Base-by-base conservation (phyloP, 768 basidiomycete species). In the Boletus huronensis region DNA sequence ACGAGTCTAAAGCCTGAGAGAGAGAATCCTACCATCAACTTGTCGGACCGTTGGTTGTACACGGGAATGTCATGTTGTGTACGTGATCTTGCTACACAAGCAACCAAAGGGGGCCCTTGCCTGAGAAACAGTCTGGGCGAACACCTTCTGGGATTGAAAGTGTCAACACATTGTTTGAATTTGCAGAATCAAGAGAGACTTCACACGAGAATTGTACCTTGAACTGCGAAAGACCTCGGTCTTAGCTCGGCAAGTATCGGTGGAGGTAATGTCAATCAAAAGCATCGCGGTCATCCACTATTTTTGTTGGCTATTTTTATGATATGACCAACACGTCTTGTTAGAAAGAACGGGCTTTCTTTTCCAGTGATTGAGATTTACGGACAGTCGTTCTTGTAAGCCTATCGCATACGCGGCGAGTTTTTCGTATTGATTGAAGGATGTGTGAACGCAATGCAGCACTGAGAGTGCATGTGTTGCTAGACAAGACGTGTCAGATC, bases 1-100 rank as follows among this genome's bases (percentile, higher is more conserved):
- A 59, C 48, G 52, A 64, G 55, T 53, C 52, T 55, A 60, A 55
- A 59, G 62, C 66, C 58, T 70, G 70, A 62, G 70, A 63, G 58
- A 53, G 42, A 58, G 50, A 52, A 55, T 44, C 25, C 34, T 42
- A 41, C 36, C 32, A 38, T 39, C 35, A 39, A 29, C 10, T 25
- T 19, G 31, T 8, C 54, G 65, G 60, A 55, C 55, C 49, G 44
- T 41, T 53, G 36, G 21, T 41, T 36, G 60, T 43, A 50, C 54
- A 43, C 39, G 57, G 46, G 44, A 40, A 41, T 39, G 57, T 32
- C 26, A 47, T 44, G 53, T 38, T 49, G 32, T 55, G 59, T 70
- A 70, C 66, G 66, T 72, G 60, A 70, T 70, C 25, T 48, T 44
- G 55, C 41, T 46, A 52, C 59, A 56, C 59, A 51, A 57, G 46